Evolutionary conservation across 164 flowering plant genomes (phyloP).

Genomic region (Magnolia changhungtana): DNA sequence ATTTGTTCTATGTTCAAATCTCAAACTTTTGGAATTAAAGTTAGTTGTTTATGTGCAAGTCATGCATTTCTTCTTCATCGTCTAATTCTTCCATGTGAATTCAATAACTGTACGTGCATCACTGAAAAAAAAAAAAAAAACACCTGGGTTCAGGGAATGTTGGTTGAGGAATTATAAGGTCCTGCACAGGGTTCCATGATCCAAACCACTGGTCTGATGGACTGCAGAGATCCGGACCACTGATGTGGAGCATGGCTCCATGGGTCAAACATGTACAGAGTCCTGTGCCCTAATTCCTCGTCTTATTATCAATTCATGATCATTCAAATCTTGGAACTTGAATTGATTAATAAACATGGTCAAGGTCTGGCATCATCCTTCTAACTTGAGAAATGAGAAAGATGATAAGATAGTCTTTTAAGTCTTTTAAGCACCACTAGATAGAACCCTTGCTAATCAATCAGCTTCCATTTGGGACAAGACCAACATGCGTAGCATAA

Average conservation of each 20-base stretch:
- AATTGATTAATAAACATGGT: not conserved
- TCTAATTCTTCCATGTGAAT: not conserved
- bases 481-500: not conserved
- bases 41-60: not conserved
- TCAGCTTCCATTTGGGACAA: not conserved
- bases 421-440: not conserved
- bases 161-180: no score
- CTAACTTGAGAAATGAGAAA: not conserved
- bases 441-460: not conserved
- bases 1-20: not conserved
- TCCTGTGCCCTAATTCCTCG: not conserved
- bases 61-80: not conserved
- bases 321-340: no score
- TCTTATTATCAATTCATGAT: not conserved
- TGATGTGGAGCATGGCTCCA: no score
- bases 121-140: no score
- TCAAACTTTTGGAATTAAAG: not conserved
- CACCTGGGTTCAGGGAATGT: no score
- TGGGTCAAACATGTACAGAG: no score
- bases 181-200: no score
- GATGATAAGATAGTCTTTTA: not conserved
- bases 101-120: not conserved
- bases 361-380: not conserved
- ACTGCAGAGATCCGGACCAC: no score
- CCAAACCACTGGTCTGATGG: no score